Evolutionary conservation across 352 stramenopile species (phyloP).

Genomic region (Globisporangium paroecandrum): DNA sequence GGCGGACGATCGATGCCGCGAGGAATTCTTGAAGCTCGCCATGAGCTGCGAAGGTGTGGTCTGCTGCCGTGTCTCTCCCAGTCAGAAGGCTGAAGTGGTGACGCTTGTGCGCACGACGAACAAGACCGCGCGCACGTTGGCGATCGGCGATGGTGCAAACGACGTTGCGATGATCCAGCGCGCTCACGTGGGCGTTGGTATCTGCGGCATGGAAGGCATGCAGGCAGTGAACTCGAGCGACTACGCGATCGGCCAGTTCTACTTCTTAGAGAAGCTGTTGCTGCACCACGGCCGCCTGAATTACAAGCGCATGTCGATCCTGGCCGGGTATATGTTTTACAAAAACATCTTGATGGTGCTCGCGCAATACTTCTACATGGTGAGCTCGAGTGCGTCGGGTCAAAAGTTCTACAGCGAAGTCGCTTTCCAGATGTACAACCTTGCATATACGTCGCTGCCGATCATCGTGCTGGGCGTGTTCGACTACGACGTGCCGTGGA

Average conservation of each 20-base stretch:
- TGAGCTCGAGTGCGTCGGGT: conserved; percentile 90
- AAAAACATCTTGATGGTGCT: conserved; percentile 95
- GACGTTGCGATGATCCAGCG: conserved; percentile 94
- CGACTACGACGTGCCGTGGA: conserved; percentile 78
- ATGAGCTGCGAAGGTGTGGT: conserved; percentile 75
- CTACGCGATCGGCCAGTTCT: conserved; percentile 98
- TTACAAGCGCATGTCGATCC: conserved; percentile 93
- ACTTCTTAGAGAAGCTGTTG: conserved; percentile 92
- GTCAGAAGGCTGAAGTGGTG: conserved; percentile 80
- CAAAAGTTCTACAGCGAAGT: conserved; percentile 83
- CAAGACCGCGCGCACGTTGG: conserved; percentile 65
- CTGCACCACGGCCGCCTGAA: conserved; percentile 97
- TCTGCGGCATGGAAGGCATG: conserved; percentile 89
- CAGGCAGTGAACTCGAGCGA: conserved; percentile 97
- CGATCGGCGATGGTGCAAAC: conserved; percentile 93
- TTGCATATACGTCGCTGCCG: conserved; percentile 91
- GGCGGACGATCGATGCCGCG: conserved; percentile 44
- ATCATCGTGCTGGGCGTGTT: conserved; percentile 82
- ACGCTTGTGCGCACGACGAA: conserved; percentile 52
- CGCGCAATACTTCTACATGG: conserved; percentile 90
- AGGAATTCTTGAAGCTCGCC: conserved; percentile 64
- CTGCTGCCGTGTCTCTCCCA: conserved; percentile 78
- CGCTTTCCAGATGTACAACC: conserved; percentile 90
- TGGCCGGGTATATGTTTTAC: conserved; percentile 98
- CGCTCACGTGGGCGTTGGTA: conserved; percentile 89